Percentiles rank a stretch among this genome's conserved stretches.
Evolutionary conservation across 305 asterid species (phyloP).

Genomic region (Petunia hybrid): DNA sequence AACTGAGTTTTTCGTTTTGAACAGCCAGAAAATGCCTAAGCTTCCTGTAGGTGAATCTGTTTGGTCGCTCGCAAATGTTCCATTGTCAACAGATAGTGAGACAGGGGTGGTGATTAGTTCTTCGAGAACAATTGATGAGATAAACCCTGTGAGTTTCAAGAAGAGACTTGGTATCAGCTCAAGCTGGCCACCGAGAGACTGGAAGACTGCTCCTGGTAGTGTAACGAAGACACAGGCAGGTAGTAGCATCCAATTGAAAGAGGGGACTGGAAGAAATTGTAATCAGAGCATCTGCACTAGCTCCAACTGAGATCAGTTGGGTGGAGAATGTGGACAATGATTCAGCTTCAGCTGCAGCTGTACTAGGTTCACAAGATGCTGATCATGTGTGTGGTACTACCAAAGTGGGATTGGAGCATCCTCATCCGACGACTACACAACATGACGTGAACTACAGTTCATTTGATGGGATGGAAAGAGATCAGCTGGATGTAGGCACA

Average conservation of each 20-base stretch:
- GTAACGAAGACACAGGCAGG: constrained; percentile 32
- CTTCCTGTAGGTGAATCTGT: constrained; percentile 69
- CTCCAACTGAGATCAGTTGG: constrained; percentile 42
- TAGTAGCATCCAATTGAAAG: constrained; percentile 28
- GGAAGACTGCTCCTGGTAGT: constrained; percentile 52
- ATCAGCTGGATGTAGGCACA: constrained; percentile 52
- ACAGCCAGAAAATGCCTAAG: constrained; percentile 81
- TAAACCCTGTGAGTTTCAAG: constrained; percentile 40
- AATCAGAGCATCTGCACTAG: not conserved
- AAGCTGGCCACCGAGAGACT: constrained; percentile 79
- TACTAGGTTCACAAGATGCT: constrained; percentile 37
- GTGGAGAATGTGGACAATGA: constrained; percentile 36
- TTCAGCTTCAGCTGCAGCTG: constrained; percentile 38
- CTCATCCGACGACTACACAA: constrained; percentile 39
- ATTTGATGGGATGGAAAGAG: constrained; percentile 49
- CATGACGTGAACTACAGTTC: constrained; percentile 36
- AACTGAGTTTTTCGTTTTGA: constrained; percentile 71
- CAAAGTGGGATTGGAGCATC: constrained; percentile 72
- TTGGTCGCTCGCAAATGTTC: constrained; percentile 65
- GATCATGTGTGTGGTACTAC: constrained; percentile 53
- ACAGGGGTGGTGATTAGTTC: constrained; percentile 25
- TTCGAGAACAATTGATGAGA: constrained; percentile 42
- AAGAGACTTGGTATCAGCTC: constrained; percentile 48
- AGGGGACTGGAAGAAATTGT: constrained; percentile 27
- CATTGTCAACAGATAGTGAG: constrained; percentile 42